Evolutionary conservation across 192 early-diverging fungal genomes (phyloP).

Genomic region (Coemansia sp.): DNA sequence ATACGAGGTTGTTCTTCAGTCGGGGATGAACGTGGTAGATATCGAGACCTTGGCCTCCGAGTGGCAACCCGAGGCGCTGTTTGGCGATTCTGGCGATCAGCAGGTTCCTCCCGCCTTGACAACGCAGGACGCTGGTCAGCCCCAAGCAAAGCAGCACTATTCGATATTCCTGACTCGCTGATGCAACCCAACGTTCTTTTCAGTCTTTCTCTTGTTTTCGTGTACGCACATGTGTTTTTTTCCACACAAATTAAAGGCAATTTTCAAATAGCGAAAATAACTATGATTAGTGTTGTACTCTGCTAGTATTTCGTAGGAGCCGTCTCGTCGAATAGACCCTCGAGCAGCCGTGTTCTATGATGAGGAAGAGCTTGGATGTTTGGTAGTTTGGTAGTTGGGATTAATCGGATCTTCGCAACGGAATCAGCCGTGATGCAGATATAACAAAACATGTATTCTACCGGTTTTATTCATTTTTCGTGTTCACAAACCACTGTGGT

Average conservation of each 20-base stretch:
- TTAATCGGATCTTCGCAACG: too few species aligned
- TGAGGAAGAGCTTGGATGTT: neutral
- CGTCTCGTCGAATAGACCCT: neutral
- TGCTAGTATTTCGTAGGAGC: neutral
- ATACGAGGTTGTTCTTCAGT: slow-evolving; percentile 36
- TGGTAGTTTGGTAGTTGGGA: too few species aligned
- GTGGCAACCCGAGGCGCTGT: slow-evolving; percentile 26
- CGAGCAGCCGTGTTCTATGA: slow-evolving; percentile 8
- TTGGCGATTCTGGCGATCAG: slow-evolving; percentile 36
- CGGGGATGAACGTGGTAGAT: slow-evolving; percentile 36
- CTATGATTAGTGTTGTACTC: neutral
- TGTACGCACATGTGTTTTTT: neutral
- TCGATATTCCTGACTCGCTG: slow-evolving; percentile 36
- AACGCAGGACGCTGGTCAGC: neutral
- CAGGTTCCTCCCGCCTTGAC: slow-evolving; percentile 40
- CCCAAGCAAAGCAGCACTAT: slow-evolving; percentile 15
- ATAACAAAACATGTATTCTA: neutral
- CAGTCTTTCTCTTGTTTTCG: neutral
- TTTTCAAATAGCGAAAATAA: neutral
- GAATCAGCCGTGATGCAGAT: too few species aligned
- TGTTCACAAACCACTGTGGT: neutral
- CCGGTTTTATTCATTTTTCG: neutral
- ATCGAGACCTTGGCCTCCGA: slow-evolving; percentile 34
- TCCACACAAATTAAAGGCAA: neutral
- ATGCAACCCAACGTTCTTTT: neutral